Percentiles rank a stretch among this genome's conserved stretches.
Evolutionary conservation across 306 rosid species (phyloP).

Genomic region (Casuarina glauca): DNA sequence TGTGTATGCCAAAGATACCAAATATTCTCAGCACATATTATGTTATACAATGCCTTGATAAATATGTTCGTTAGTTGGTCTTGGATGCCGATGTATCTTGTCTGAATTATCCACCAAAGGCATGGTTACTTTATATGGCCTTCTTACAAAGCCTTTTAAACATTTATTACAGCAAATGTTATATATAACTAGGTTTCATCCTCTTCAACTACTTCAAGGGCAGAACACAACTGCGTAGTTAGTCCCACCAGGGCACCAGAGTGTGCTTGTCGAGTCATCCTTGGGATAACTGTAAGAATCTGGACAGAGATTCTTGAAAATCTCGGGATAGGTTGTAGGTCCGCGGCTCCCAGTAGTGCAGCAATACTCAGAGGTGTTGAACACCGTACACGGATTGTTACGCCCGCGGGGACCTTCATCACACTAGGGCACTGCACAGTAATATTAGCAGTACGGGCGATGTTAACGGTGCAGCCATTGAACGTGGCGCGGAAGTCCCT

Average conservation of each 20-base stretch:
- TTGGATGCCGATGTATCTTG: no score
- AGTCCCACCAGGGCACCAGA: constrained; percentile 46
- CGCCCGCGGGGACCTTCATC: constrained; percentile 52
- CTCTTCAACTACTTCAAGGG: constrained; percentile 24
- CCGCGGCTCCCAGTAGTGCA: constrained; percentile 34
- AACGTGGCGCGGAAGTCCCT: constrained; percentile 38
- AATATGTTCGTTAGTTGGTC: no score
- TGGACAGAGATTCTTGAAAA: constrained; percentile 51
- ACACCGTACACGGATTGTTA: constrained; percentile 47
- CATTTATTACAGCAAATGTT: neutral
- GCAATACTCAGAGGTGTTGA: constrained; percentile 41
- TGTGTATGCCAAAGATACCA: no score
- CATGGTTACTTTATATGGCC: no score
- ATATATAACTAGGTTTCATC: neutral
- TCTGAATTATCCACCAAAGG: no score
- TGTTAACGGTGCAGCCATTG: constrained; percentile 29
- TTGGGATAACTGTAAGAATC: constrained; percentile 52
- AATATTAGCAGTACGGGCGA: constrained; percentile 41
- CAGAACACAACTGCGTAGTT: constrained; percentile 41
- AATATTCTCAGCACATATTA: no score
- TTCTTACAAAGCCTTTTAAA: neutral
- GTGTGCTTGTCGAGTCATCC: constrained; percentile 52
- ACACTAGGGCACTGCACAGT: constrained; percentile 51
- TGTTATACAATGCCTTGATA: no score
- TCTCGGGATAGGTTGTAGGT: constrained; percentile 43